Percentiles rank a stretch among this genome's conserved stretches.
phyloP scores from a whole-genome alignment of 176 grass and related monocot species.

The Zoysia pacifica region DNA sequence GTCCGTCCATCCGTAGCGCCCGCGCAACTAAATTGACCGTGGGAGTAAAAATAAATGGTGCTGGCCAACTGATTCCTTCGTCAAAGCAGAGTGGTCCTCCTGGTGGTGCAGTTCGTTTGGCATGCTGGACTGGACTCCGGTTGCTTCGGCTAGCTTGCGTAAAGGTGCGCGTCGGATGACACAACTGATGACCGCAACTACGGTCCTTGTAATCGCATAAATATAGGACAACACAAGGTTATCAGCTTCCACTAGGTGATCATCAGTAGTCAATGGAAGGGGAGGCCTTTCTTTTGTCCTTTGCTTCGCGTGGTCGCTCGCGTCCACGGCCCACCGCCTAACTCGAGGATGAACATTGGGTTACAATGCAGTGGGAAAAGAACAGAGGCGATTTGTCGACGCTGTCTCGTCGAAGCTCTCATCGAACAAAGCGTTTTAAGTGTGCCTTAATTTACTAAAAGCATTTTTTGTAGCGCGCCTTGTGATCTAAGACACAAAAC shows the following conservation, averaged over 20 bases:
- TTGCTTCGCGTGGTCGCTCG: background rate
- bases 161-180: no score
- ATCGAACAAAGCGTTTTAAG: background rate
- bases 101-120: background rate
- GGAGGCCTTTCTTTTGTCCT: background rate
- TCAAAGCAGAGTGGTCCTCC: background rate
- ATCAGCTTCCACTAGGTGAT: no score
- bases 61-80: background rate
- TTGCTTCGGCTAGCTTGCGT: background rate
- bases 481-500: background rate
- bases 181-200: background rate
- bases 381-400: background rate
- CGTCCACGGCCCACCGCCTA: background rate
- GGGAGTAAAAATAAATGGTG: background rate
- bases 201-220: no score
- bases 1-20: background rate
- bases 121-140: background rate
- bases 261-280: background rate
- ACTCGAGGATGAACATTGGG: background rate
- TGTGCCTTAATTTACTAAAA: background rate
- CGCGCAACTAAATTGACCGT: slow-evolving; percentile 23
- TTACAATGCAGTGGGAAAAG: background rate
- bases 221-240: no score
- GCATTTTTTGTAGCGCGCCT: background rate
- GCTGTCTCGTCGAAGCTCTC: background rate